A percentile compares a stretch with the other conserved stretches of the same genome.
These are phyloP conservation scores for Onygena corvina DNA, from an alignment of 2,329 filamentous ascomycete genomes.

Conservation along the genomic window DNA sequence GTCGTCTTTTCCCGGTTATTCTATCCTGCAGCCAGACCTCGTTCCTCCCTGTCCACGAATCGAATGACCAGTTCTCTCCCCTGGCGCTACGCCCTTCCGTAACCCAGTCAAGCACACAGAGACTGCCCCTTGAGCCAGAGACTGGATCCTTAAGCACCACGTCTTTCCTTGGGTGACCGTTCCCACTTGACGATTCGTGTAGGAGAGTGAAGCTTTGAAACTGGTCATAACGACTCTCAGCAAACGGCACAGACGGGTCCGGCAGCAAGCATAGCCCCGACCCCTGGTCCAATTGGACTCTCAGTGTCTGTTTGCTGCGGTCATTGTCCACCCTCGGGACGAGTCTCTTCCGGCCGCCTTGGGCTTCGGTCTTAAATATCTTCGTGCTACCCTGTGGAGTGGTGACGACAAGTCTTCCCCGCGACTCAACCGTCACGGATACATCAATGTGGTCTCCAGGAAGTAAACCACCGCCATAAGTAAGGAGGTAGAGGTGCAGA, in stretches of 20 bases:
- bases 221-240: conserved; percentile 71
- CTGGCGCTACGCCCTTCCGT: conserved; percentile 73
- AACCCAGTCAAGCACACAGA: conserved; percentile 90
- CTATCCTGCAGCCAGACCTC: conserved; percentile 48
- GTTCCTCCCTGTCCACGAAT: conserved; percentile 68
- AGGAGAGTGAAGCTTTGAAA: conserved; percentile 59
- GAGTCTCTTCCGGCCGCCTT: conserved; percentile 31
- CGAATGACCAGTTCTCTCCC: conserved; percentile 79
- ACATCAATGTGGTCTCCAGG: conserved; percentile 74
- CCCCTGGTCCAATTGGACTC: conserved; percentile 37
- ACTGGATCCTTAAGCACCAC: background rate
- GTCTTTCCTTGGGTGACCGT: background rate
- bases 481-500: conserved; percentile 75
- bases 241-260: conserved; percentile 87
- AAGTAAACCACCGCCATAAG: conserved; percentile 87
- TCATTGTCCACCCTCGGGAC: conserved; percentile 20
- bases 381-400: conserved; percentile 73
- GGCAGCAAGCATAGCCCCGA: conserved; percentile 57
- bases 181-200: background rate
- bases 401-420: conserved; percentile 53
- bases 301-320: conserved; percentile 40
- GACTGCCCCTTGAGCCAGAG: conserved; percentile 31
- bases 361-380: conserved; percentile 65
- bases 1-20: conserved; percentile 38
- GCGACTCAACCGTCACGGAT: conserved; percentile 50